Percentiles rank a stretch among this genome's conserved stretches.
Evolutionary conservation across 108 stramenopile species (phyloP).

Genomic region (Skeletonema costatum): DNA sequence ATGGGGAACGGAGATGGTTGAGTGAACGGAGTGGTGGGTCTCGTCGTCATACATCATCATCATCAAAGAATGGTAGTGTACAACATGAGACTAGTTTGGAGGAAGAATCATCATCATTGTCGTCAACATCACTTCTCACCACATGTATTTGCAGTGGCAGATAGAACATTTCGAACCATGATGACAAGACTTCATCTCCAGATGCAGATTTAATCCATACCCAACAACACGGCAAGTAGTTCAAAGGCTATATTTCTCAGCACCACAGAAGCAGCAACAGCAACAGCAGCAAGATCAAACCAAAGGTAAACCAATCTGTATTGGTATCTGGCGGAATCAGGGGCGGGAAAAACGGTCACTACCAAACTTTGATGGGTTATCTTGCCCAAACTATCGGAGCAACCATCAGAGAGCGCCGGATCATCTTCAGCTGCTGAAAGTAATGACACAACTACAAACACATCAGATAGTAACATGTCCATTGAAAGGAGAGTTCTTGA

Average conservation of each 20-base stretch:
- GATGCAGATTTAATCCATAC: neutral
- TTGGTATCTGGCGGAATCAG: conserved; percentile 67
- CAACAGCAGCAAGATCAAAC: neutral
- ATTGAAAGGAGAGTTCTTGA: conserved; percentile 84
- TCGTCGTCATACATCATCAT: neutral
- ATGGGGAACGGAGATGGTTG: conserved; percentile 26
- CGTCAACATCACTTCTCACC: conserved; percentile 44
- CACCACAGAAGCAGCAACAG: neutral
- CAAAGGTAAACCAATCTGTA: conserved; percentile 51
- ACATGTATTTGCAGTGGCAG: conserved; percentile 87
- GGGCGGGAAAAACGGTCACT: conserved; percentile 71
- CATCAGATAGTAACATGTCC: conserved; percentile 10
- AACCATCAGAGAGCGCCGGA: conserved; percentile 4
- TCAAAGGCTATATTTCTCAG: neutral
- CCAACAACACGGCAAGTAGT: neutral
- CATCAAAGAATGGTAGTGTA: neutral
- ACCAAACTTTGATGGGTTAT: conserved; percentile 80
- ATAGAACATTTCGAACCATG: conserved; percentile 76
- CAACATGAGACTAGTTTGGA: neutral
- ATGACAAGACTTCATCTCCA: conserved; percentile 35
- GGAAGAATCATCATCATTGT: neutral
- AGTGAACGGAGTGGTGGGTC: conserved; percentile 5
- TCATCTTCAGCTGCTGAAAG: neutral
- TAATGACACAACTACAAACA: neutral
- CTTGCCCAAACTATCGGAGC: conserved; percentile 57